Conservation (phyloP, 2,329 filamentous ascomycete genomes). For the Verticillium albo-atrum region DNA sequence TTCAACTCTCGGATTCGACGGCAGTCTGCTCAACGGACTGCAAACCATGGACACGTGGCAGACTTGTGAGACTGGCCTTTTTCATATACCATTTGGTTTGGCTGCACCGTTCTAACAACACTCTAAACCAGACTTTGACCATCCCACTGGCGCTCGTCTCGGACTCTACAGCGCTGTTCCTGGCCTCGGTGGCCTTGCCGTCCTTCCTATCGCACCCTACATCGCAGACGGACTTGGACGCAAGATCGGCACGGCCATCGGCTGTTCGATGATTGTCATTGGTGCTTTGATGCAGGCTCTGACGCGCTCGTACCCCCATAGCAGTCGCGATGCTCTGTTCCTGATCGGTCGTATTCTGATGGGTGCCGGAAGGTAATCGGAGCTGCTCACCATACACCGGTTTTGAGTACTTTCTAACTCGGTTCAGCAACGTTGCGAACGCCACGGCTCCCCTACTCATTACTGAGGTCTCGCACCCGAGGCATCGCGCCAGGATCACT, state of each 20-base stretch:
- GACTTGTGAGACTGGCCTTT: conserved; percentile 2
- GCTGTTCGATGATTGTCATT: conserved; percentile 50
- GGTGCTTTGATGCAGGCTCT: conserved; percentile 52
- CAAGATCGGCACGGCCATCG: conserved; percentile 47
- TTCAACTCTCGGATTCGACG: conserved; percentile 53
- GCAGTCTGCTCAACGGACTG: conserved; percentile 27
- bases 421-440: conserved; percentile 41
- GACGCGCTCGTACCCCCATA: conserved; percentile 36
- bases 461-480: conserved; percentile 50
- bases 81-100: conserved; percentile 34
- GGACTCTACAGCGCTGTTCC: conserved; percentile 56
- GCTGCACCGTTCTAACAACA: conserved; percentile 35
- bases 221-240: conserved; percentile 53
- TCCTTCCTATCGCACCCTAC: conserved; percentile 52
- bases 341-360: conserved; percentile 39
- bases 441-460: conserved; percentile 48
- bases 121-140: conserved; percentile 42
- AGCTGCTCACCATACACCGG: too few species aligned
- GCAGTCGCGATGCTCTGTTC: conserved; percentile 48
- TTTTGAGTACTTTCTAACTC: neutral
- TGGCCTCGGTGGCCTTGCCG: conserved; percentile 52
- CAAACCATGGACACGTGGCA: neutral
- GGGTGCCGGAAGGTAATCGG: neutral
- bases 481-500: conserved; percentile 42
- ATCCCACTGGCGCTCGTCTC: conserved; percentile 36